These are phyloP conservation scores for Euryodendron excelsum DNA, from an alignment of 148 eudicot genomes.

Conservation along the genomic window DNA sequence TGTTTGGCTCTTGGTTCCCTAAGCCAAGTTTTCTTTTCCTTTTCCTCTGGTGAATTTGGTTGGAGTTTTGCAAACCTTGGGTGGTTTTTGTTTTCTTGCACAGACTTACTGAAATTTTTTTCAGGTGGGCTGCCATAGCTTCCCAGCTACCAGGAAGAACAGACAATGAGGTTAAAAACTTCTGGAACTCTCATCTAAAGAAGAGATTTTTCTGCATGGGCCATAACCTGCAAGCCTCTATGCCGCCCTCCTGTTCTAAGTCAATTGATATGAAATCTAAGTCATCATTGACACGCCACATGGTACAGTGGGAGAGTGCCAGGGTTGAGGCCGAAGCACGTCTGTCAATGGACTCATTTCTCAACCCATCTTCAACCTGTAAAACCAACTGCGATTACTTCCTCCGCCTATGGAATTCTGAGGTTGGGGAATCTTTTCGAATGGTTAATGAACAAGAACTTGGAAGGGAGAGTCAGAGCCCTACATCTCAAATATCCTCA, in stretches of 20 bases:
- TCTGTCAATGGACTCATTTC: conserved; percentile 19
- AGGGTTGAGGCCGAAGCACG: conserved; percentile 36
- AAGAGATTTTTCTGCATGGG: conserved; percentile 14
- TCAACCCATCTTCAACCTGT: neutral
- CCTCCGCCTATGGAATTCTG: conserved; percentile 38
- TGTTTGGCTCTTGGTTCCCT: neutral
- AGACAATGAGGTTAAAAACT: conserved; percentile 47
- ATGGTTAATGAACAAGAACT: conserved; percentile 3
- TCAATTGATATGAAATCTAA: conserved; percentile 8
- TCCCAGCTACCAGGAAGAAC: conserved; percentile 48
- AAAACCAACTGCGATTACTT: conserved; percentile 27
- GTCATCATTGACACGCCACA: conserved; percentile 20
- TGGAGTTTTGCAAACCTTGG: neutral
- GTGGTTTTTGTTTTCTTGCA: neutral
- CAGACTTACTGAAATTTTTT: neutral
- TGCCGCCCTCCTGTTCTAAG: neutral
- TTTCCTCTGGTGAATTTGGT: neutral
- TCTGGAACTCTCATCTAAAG: conserved; percentile 44
- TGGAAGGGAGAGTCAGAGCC: conserved; percentile 4
- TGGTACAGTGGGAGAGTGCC: conserved; percentile 35
- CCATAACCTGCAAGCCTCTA: neutral
- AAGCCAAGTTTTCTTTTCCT: neutral
- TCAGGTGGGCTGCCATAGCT: conserved; percentile 51
- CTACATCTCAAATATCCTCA: neutral
- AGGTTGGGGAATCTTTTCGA: conserved; percentile 33